A percentile compares a stretch with the other conserved stretches of the same genome.
Evolutionary conservation across 805 yeast species (phyloP).

Genomic region (Blastobotrys mokoenaii): DNA sequence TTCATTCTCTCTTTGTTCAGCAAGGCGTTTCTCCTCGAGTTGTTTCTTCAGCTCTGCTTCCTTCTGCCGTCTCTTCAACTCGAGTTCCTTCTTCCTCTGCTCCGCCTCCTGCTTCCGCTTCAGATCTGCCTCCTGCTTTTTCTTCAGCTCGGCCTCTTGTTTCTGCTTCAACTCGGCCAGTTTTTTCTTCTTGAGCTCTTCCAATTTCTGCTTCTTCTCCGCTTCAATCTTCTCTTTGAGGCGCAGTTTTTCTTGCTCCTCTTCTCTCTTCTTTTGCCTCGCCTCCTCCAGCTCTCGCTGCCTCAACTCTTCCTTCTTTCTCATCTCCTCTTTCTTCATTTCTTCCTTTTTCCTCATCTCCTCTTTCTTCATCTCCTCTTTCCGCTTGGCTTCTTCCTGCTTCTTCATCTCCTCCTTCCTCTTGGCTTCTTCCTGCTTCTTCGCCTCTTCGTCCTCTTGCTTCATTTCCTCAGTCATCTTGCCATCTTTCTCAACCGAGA

Average conservation of each 20-base stretch:
- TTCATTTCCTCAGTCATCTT: conserved; percentile 1
- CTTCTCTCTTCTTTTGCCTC: no score
- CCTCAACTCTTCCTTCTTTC: no score
- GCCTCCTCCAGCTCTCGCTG: no score
- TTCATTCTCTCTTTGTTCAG: conserved; percentile 25
- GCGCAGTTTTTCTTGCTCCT: no score
- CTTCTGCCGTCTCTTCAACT: conserved; percentile 10
- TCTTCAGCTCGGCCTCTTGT: background rate
- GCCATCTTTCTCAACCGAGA: background rate
- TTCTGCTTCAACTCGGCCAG: background rate
- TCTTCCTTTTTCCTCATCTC: no score
- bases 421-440: background rate
- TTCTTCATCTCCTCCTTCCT: conserved; percentile 1
- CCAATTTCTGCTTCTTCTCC: background rate
- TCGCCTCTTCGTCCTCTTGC: background rate
- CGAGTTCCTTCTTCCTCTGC: background rate
- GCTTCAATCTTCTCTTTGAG: background rate
- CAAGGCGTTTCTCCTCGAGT: conserved; percentile 17
- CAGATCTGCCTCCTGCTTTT: background rate
- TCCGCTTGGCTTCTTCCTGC: conserved; percentile 2
- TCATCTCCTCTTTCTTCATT: no score
- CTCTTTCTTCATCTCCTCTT: background rate
- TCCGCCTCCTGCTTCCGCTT: background rate
- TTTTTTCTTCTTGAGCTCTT: background rate
- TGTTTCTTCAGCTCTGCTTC: conserved; percentile 15